Base-by-base conservation (phyloP, 179 eudicot genomes). In the Dionaea muscipula region DNA sequence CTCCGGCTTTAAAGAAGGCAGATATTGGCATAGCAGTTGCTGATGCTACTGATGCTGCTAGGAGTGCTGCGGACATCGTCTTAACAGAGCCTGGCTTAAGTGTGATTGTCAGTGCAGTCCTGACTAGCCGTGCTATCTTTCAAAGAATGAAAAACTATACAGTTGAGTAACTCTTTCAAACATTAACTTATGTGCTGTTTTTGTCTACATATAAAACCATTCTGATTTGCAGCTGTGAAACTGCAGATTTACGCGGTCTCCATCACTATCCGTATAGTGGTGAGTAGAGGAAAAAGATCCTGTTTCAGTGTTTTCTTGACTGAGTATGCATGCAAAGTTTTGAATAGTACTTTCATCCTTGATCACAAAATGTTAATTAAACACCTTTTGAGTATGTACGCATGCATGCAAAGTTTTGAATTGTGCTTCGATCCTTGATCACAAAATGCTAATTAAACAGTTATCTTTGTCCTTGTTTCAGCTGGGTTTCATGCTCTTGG, bases 1-100 rank as follows among this genome's bases (percentile, higher is more conserved):
- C 94, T 47, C 94, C 94, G 12, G 94, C 94, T 63, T 64, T 84
- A 40, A 83, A 83, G 71, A 83, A 80, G 69, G 90, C 84, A 53
- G 87, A 81, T 63, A 81, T 81, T 48, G 87, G 88, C 54, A 83
- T 81, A 53, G 94, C 90, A 37, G 94, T 85, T 26, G 80, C 84
- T 37, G 94, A 85, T 69, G 82, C 90, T 25, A 85, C 94, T 22
- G 86, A 85, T 74, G 94, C 90, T 61, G 90, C 94, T 26, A 69
- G 90, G 70, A 63, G 86, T 66, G 90, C 94, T 36, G 63, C 94
- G 56, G 90, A 82, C 68, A 57, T 85, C 58, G 94, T 78, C 47
- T 55, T 83, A 45, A 83, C 91, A 21, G 91, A 83, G 69, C 86
- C 91, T 20, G 86, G 86, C 16, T 72, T 83, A 63, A 85, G 90